Evolutionary conservation across 441 rosid species (phyloP).

Genomic region (Pelargonium fulgidum): DNA sequence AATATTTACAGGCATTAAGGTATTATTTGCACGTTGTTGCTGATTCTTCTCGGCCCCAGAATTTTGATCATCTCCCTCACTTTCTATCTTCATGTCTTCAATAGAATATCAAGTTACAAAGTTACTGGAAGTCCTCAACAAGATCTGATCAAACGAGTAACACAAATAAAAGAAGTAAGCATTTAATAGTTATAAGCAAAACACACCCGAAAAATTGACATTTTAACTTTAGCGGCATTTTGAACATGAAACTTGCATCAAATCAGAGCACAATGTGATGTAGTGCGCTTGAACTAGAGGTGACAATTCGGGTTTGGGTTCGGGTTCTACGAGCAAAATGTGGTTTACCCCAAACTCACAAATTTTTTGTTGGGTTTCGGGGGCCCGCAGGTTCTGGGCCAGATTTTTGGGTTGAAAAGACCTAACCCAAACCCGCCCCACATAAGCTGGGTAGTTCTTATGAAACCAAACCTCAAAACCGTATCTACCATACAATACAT

Average conservation of each 20-base stretch:
- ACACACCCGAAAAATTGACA: background rate
- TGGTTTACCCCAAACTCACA: no score
- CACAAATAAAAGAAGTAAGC: background rate
- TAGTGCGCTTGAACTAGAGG: no score
- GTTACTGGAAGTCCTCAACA: background rate
- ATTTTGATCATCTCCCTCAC: constrained; percentile 11
- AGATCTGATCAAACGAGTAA: background rate
- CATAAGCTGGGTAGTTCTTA: no score
- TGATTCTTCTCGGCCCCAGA: background rate
- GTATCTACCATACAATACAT: no score
- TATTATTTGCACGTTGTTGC: background rate
- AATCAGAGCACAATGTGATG: background rate
- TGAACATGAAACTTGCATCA: background rate
- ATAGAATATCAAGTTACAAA: constrained; percentile 35
- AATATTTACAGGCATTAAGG: constrained; percentile 22
- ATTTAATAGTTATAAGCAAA: background rate
- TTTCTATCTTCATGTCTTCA: constrained; percentile 20
- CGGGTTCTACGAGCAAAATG: no score
- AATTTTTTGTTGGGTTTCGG: no score
- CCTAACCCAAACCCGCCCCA: no score
- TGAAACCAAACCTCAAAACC: no score
- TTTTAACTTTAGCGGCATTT: background rate
- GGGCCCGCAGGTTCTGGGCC: no score
- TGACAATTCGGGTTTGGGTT: no score
- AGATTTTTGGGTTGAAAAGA: no score